A percentile compares a stretch with the other conserved stretches of the same genome.
These are phyloP conservation scores for Pterulicium gracile DNA, from an alignment of 1,284 basidiomycete genomes.

Conservation along the genomic window DNA sequence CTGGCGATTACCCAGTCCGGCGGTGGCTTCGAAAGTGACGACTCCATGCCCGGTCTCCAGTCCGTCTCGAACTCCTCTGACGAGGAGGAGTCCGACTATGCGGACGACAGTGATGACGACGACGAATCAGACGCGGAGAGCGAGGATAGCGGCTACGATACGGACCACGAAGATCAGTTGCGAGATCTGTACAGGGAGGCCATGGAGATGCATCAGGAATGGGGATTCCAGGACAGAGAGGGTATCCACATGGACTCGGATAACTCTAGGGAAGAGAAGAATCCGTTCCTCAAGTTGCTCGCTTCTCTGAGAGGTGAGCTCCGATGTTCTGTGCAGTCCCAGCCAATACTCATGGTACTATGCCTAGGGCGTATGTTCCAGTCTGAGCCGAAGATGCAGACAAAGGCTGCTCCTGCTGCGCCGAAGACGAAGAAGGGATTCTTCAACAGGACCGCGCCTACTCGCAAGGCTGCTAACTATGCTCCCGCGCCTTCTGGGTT, in stretches of 20 bases:
- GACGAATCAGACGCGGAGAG: constrained; percentile 21
- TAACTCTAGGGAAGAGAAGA: constrained; percentile 38
- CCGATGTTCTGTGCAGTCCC: constrained; percentile 6
- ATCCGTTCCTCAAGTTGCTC: constrained; percentile 65
- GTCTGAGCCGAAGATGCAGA: constrained; percentile 44
- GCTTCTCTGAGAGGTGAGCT: constrained; percentile 54
- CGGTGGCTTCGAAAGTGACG: constrained; percentile 22
- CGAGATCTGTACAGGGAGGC: constrained; percentile 53
- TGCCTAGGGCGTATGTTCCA: constrained; percentile 69
- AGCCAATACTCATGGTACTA: constrained; percentile 6
- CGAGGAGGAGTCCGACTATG: constrained; percentile 20
- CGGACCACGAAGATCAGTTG: constrained; percentile 56
- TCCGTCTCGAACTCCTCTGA: constrained; percentile 48
- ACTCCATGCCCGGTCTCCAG: constrained; percentile 54
- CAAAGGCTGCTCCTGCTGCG: constrained; percentile 19
- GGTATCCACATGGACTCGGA: constrained; percentile 26
- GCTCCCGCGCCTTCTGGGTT: not conserved
- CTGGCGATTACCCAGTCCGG: constrained; percentile 38
- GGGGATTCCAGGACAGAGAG: constrained; percentile 34
- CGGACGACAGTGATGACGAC: constrained; percentile 28
- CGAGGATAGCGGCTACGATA: constrained; percentile 44
- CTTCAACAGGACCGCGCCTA: constrained; percentile 17
- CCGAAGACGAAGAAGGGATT: constrained; percentile 7
- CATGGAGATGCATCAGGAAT: constrained; percentile 53
- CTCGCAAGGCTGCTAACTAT: constrained; percentile 15